Evolutionary conservation across 2,329 filamentous ascomycete species (phyloP).

Genomic region (Hypomyces perniciosus): DNA sequence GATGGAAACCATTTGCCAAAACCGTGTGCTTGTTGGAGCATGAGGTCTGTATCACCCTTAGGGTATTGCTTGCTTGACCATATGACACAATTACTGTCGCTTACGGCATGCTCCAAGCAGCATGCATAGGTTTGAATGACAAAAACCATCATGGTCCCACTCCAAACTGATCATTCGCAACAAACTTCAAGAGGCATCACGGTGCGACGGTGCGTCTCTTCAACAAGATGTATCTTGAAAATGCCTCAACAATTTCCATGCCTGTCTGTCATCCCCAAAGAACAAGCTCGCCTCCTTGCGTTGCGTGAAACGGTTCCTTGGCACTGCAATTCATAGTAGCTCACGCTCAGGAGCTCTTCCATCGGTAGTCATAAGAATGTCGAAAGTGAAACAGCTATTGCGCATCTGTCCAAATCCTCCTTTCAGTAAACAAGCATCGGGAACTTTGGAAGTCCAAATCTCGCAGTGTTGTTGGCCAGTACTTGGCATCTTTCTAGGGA

Average conservation of each 20-base stretch:
- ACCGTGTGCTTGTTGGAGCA: no score
- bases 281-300: slow-evolving; percentile 8
- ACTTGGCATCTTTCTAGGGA: no score
- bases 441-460: slow-evolving; percentile 3
- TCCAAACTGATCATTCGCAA: no score
- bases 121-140: no score
- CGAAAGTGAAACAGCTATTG: slow-evolving; percentile 17
- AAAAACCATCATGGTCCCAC: no score
- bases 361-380: slow-evolving; percentile 12
- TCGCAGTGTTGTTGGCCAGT: slow-evolving; percentile 9
- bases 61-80: no score
- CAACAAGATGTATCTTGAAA: no score
- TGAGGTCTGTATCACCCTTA: no score
- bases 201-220: neutral
- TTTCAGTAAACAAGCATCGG: slow-evolving; percentile 3
- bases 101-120: no score
- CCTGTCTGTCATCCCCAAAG: neutral
- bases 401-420: slow-evolving; percentile 11
- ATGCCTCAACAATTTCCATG: neutral
- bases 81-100: no score
- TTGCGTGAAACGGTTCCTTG: slow-evolving; percentile 13
- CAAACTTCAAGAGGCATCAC: neutral
- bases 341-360: slow-evolving; percentile 12
- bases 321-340: slow-evolving; percentile 18
- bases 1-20: no score